phyloP scores from a whole-genome alignment of 495 filamentous ascomycete species.

The Penicillium canescens region DNA sequence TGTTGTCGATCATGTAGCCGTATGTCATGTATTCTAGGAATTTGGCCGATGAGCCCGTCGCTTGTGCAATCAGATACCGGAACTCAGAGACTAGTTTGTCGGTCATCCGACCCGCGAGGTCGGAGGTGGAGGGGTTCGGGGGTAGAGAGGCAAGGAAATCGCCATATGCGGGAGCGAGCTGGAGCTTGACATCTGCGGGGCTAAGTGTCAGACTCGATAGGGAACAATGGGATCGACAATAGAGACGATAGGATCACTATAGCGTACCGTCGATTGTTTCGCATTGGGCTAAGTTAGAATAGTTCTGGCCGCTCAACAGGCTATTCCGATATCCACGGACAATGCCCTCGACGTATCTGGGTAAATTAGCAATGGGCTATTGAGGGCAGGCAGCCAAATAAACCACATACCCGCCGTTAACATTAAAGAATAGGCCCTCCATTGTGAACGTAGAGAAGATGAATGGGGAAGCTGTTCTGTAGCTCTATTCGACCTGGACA shows the following conservation, averaged over 20 bases:
- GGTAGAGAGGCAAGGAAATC: conserved; percentile 94
- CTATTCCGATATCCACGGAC: conserved; percentile 95
- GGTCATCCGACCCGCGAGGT: conserved; percentile 90
- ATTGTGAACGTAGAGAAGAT: conserved; percentile 49
- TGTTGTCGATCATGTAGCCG: conserved; percentile 99
- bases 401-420: conserved; percentile 77
- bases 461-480: conserved; percentile 17
- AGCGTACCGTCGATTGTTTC: conserved; percentile 91
- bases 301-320: conserved; percentile 87
- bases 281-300: conserved; percentile 96
- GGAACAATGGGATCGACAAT: not conserved
- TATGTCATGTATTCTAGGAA: conserved; percentile 98
- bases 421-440: conserved; percentile 97
- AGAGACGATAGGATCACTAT: not conserved
- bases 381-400: not conserved
- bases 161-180: conserved; percentile 94
- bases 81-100: conserved; percentile 99
- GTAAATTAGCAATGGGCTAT: conserved; percentile 20
- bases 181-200: conserved; percentile 85
- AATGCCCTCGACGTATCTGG: conserved; percentile 92
- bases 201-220: conserved; percentile 9
- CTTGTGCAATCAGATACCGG: conserved; percentile 89
- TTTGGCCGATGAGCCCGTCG: conserved; percentile 82
- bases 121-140: conserved; percentile 94
- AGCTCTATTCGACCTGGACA: conserved; percentile 20